Evolutionary conservation across 2,329 filamentous ascomycete species (phyloP), one percentile per base, ranked within the genome.

Genomic region (Thelonectria rubi): DNA sequence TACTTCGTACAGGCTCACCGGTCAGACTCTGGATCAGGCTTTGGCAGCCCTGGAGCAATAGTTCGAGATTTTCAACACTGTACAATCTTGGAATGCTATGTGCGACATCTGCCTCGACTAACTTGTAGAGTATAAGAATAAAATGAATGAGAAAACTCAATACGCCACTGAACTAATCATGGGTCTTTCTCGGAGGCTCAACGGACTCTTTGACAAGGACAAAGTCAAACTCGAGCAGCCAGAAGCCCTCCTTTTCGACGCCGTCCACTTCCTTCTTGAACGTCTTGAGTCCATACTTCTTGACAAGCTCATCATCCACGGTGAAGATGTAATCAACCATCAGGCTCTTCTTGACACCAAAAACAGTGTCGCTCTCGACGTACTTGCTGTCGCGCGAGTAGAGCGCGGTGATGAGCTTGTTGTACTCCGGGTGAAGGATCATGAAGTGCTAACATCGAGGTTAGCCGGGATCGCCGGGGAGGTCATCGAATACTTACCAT

Each of bases 321-420:
- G 37, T 54, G 50, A 54, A 54, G 17, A 54, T 17, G 50, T 54
- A 54, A 66, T 92, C 89, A 15, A 93, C 82, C 20, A 92, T 79
- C 15, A 96, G 81, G 32, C 89, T 91, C 73, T 92, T 84, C 76
- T 96, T 97, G 59, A 96, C 92, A 20, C 92, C 92, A 69, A 96
- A 96, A 1, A 96, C 92, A 0, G 92, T 91, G 73, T 96, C 92
- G 0, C 90, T 91, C 1, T 87, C 91, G 78, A 94, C 91, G 73
- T 94, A 95, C 1, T 89, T 90, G 70, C 94, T 91, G 51, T 88
- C 88, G 3, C 90, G 86, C 54, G 94, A 80, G 72, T 94, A 96
- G 0, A 96, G 79, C 0, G 92, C 91, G 3, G 90, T 93, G n/a
- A 32, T 8, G 3, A 43, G n/a, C 5, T 24, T 57, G 42, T 46